phyloP scores from a whole-genome alignment of 2,329 filamentous ascomycete genomes.

The Penicillium sp. region DNA sequence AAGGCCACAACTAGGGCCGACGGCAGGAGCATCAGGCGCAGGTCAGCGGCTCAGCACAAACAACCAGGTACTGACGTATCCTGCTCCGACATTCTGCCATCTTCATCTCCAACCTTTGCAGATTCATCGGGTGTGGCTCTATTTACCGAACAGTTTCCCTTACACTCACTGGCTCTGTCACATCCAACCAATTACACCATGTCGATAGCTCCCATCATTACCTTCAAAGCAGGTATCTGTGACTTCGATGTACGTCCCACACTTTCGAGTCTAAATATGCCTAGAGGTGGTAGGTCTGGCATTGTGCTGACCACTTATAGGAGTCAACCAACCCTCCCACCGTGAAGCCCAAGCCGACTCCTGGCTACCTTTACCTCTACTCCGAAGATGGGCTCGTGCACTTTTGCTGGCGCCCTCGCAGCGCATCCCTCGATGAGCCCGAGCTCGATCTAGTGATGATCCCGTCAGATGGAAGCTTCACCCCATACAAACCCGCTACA shows the following conservation, averaged over 20 bases:
- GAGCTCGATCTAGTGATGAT: conserved; percentile 92
- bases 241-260: conserved; percentile 65
- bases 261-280: neutral
- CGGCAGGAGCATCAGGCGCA: conserved; percentile 12
- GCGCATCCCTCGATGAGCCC: conserved; percentile 62
- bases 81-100: conserved; percentile 14
- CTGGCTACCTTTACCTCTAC: conserved; percentile 89
- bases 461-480: conserved; percentile 79
- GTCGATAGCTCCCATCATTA: conserved; percentile 81
- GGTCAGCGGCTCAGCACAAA: conserved; percentile 19
- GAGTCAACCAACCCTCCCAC: conserved; percentile 58
- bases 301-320: conserved; percentile 28
- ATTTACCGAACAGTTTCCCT: neutral
- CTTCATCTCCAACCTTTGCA: conserved; percentile 3
- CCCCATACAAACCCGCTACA: conserved; percentile 66
- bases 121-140: conserved; percentile 10
- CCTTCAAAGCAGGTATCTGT: conserved; percentile 92
- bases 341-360: conserved; percentile 65
- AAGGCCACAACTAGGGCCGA: conserved; percentile 12
- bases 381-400: conserved; percentile 90
- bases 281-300: too few relatives aligned
- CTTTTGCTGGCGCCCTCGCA: conserved; percentile 92
- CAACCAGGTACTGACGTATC: conserved; percentile 28
- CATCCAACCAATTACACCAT: conserved; percentile 46
- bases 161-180: neutral